Base-by-base conservation (phyloP, 176 grass and related monocot genomes). In the Zizania latifolia region DNA sequence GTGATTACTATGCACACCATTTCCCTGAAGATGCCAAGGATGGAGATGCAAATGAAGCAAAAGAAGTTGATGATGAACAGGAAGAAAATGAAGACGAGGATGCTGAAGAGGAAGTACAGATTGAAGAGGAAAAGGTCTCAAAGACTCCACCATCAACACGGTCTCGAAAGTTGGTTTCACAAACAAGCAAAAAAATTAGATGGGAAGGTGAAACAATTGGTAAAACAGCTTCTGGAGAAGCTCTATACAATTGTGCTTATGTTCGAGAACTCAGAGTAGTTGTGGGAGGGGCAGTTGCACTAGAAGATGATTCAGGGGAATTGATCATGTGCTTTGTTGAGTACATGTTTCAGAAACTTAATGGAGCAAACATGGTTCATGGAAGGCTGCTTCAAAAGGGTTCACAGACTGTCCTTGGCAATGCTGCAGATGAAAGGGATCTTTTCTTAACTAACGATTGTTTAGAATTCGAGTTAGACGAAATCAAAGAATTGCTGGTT, bases 361-460 rank as follows among this genome's bases (percentile, higher is more conserved):
- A 87, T 76, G 89, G 86, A 62, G 66, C 67, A 46, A 90, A 99
- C 74, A 92, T 95, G 82, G 86, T 87, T 55, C 96, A 99, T 67
- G 96, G 96, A 82, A 92, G 96, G 44, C 63, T 86, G 2, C 34
- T 99, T 69, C 84, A 84, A 45, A 90, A 82, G 71, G 96, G 96
- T 40, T 86, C 71, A 48, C 64, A 95, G 23, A 99, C 96, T 29
- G 55, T 95, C 76, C 96, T 99, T 63, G 92, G 87, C 82, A 99
- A 99, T 94, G 85, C 96, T 51, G 89, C 96, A 76, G 89, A 90
- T 78, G 92, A 92, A 81, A 99, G 96, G 60, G 96, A 99, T 48
- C 62, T 99, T 44, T 99, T 99, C 80, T 64, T 99, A 31, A 88
- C 85, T 29, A 88, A 90, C 80, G 89, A 99, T 56, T 99, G 96